A percentile compares a stretch with the other conserved stretches of the same genome.
Evolutionary conservation across 352 stramenopile species (phyloP).

Genomic region (Globisporangium rhizosaccharum): DNA sequence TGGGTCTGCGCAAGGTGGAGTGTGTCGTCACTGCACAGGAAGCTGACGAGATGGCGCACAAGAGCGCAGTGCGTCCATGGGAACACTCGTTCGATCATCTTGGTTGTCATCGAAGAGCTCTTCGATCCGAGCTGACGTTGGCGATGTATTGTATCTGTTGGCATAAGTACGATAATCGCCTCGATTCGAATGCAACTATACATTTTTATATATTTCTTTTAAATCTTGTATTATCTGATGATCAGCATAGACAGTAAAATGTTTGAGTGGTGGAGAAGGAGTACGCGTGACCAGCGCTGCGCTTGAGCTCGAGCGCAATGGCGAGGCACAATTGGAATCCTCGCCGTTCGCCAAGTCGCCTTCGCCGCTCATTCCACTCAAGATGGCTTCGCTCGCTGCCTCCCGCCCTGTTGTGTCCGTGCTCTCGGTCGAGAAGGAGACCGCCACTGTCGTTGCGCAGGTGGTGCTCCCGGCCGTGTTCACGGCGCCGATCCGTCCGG

Average conservation of each 20-base stretch:
- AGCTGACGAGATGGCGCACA: constrained; percentile 24
- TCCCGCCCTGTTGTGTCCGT: constrained; percentile 95
- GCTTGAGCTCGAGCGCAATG: neutral
- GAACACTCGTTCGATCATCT: neutral
- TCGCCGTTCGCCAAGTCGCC: constrained; percentile 48
- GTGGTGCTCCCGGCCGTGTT: constrained; percentile 94
- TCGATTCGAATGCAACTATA: too few species aligned
- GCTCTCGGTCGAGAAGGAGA: constrained; percentile 83
- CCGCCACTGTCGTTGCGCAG: constrained; percentile 81
- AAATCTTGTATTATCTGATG: neutral
- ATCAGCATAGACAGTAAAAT: neutral
- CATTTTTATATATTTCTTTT: too few species aligned
- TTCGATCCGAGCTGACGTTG: neutral
- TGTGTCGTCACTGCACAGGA: constrained; percentile 22
- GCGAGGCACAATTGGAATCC: constrained; percentile 48
- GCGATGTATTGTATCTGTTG: neutral
- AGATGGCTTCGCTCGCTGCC: constrained; percentile 84
- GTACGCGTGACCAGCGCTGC: neutral
- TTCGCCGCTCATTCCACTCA: constrained; percentile 31
- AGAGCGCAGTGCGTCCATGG: constrained; percentile 12
- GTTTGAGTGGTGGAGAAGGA: constrained; percentile 10
- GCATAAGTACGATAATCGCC: too few species aligned
- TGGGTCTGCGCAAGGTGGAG: constrained; percentile 18
- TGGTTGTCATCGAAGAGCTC: neutral
- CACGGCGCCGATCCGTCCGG: constrained; percentile 96